Evolutionary conservation across 2,329 filamentous ascomycete species (phyloP).

Genomic region (Pseudogymnoascus pannorum): DNA sequence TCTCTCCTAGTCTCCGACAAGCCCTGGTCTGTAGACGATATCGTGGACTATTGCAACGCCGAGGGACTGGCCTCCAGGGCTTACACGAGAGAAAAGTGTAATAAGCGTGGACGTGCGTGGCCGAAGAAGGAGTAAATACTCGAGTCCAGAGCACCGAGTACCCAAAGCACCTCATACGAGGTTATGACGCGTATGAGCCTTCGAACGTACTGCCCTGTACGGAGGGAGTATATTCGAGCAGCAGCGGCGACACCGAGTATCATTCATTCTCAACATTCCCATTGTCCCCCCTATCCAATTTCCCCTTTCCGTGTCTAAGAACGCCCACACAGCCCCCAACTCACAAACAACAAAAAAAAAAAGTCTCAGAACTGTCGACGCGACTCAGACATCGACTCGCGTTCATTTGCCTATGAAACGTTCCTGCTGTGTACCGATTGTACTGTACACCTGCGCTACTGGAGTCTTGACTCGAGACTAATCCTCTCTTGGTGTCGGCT

Average conservation of each 20-base stretch:
- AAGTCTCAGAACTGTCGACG: not conserved
- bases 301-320: conserved; percentile 6
- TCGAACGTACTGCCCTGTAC: not conserved
- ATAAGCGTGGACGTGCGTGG: not conserved
- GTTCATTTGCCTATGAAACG: not conserved
- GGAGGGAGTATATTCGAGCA: not conserved
- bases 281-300: conserved; percentile 8
- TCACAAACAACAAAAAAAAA: conserved; percentile 1
- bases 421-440: not conserved
- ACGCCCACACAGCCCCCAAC: not conserved
- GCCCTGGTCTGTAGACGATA: conserved; percentile 2
- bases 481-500: not conserved
- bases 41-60: not conserved
- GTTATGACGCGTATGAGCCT: not conserved
- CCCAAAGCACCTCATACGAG: not conserved
- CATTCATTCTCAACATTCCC: conserved; percentile 4
- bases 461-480: not conserved
- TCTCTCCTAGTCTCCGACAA: conserved; percentile 2
- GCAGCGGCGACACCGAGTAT: not conserved
- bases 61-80: conserved; percentile 4
- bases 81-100: not conserved
- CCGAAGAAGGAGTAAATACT: not conserved
- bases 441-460: too few species aligned
- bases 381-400: conserved; percentile 4
- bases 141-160: not conserved